Evolutionary conservation across 768 basidiomycete species (phyloP), one percentile per base, ranked within the genome.

Genomic region (Candolleomyces eurysporus): DNA sequence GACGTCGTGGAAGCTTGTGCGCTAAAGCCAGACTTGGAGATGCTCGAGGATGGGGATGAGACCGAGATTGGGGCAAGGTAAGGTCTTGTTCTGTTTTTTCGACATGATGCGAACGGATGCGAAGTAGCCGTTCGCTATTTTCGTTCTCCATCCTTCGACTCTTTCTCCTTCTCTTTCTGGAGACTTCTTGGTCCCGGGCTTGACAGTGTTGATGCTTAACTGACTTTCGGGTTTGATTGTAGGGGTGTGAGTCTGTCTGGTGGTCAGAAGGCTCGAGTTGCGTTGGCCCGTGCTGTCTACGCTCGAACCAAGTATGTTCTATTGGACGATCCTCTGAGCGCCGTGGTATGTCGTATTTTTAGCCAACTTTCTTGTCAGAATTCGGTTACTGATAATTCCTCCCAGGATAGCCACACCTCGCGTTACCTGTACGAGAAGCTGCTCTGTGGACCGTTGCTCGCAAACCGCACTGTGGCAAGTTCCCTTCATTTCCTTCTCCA

Each of bases 1-100:
- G 79, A 77, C 0, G 92, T 94, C 30, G 71, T 96, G n/a, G 88
- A 93, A 56, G 89, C 86, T 14, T 98, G 96, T 68, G 94, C 94
- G 0, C 73, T 98, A 57, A 76, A 71, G 31, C 85, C 90, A 0
- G 96, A 98, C 76, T 73, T 98, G 60, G 84, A 89, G 5, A 82
- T 94, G 11, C 72, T 98, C 1, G 92, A 96, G 60, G 88, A 95
- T 67, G 96, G 96, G 0, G 94, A 93, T 68, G 76, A 74, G 58
- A 94, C 92, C 1, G 90, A 93, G 73, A 91, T 96, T 64, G 93
- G 93, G 14, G 87, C 86, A 14, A 78, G 86, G 79, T 83, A 53
- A 13, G 78, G 36, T 6, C 11, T 1, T 68, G 17, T 39, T 59
- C 21, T 30, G 10, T 4, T 14, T 19, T 19, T 26, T 26, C 26